Conservation (phyloP, 2,329 filamentous ascomycete species). For the Colletotrichum theobromicola region DNA sequence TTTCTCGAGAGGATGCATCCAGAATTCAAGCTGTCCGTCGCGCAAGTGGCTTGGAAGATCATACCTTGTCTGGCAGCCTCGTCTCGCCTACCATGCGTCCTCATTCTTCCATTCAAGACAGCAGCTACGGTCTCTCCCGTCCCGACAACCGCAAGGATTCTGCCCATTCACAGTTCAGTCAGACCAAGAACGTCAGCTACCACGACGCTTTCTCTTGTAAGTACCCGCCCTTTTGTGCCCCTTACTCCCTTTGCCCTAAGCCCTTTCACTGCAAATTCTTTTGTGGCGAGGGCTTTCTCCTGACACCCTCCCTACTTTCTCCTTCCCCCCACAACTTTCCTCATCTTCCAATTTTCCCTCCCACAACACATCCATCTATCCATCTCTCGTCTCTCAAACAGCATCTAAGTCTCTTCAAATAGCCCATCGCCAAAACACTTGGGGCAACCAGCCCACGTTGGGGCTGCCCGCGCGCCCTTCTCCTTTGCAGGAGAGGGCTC, state of each 20-base stretch:
- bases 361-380: neutral
- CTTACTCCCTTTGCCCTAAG: neutral
- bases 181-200: neutral
- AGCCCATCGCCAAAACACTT: neutral
- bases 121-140: neutral
- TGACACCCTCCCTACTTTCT: neutral
- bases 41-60: slow-evolving; percentile 23
- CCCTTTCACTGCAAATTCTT: neutral
- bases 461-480: neutral
- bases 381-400: neutral
- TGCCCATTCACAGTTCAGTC: neutral
- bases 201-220: neutral
- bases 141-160: neutral
- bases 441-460: neutral
- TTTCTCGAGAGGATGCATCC: slow-evolving; percentile 13
- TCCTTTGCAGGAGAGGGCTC: neutral
- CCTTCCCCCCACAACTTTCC: neutral
- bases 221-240: neutral
- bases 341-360: neutral
- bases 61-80: slow-evolving; percentile 15
- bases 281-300: neutral
- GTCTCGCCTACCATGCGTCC: neutral
- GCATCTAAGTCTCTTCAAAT: neutral
- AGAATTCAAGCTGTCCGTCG: slow-evolving; percentile 15
- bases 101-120: neutral